phyloP scores from a whole-genome alignment of 78 protist species.

The Polysphondylium violaceum region DNA sequence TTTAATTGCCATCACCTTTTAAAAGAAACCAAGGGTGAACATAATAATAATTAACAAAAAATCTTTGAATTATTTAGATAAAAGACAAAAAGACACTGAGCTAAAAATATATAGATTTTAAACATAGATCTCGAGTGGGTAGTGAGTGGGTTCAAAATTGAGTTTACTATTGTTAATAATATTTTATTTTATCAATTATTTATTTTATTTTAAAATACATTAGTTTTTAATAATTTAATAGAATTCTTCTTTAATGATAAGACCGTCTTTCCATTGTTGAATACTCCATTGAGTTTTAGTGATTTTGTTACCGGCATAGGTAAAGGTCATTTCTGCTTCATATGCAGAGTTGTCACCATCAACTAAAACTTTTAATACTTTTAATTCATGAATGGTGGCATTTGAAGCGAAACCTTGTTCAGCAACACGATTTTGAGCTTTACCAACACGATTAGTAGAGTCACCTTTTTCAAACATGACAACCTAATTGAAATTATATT shows the following conservation, averaged over 20 bases:
- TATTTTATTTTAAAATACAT: not conserved
- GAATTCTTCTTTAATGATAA: conserved; percentile 36
- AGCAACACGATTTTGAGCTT: conserved; percentile 18
- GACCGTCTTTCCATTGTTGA: conserved; percentile 57
- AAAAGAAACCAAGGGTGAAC: too few relatives aligned
- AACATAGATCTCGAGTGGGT: too few relatives aligned
- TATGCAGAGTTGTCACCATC: conserved; percentile 26
- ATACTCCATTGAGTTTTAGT: conserved; percentile 51
- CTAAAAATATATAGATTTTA: too few relatives aligned
- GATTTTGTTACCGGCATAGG: conserved; percentile 24
- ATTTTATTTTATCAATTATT: not conserved
- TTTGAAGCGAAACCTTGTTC: conserved; percentile 33
- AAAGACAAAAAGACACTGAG: too few relatives aligned
- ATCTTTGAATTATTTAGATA: too few relatives aligned
- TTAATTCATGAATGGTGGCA: conserved; percentile 18
- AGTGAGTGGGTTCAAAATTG: too few relatives aligned
- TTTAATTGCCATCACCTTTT: too few relatives aligned
- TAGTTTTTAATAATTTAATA: not conserved
- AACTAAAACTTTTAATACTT: not conserved
- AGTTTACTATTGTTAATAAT: too few relatives aligned
- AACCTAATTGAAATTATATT: not conserved
- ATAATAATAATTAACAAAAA: too few relatives aligned
- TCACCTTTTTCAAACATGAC: conserved; percentile 62
- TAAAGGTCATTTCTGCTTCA: conserved; percentile 40
- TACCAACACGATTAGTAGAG: conserved; percentile 31